A percentile compares a stretch with the other conserved stretches of the same genome.
phyloP scores from a whole-genome alignment of 441 rosid genomes.

The Erodium trifolium region DNA sequence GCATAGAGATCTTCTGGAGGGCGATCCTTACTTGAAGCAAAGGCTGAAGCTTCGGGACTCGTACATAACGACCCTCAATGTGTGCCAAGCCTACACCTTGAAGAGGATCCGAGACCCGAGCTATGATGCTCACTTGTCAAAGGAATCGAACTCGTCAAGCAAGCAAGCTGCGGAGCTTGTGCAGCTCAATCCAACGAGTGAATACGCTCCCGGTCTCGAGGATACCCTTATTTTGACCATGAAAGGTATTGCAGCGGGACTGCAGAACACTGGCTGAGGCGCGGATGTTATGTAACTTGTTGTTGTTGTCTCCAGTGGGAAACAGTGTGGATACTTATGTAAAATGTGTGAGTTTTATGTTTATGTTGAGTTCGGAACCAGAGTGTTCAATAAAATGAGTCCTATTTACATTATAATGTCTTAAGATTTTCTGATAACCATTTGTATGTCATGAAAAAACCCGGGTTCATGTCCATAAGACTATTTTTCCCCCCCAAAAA shows the following conservation, averaged over 20 bases:
- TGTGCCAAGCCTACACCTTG: slow-evolving; percentile 19
- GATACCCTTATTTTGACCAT: slow-evolving; percentile 91
- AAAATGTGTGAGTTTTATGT: background rate
- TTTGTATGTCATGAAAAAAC: too few species aligned
- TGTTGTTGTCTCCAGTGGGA: background rate
- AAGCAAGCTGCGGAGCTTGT: slow-evolving; percentile 62
- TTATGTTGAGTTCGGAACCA: too few species aligned
- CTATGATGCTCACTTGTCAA: slow-evolving; percentile 70
- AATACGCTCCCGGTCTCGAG: slow-evolving; percentile 78
- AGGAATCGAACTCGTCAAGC: slow-evolving; percentile 57
- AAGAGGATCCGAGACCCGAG: slow-evolving; percentile 73
- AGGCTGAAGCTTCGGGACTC: background rate
- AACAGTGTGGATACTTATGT: background rate
- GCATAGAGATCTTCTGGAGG: slow-evolving; percentile 85
- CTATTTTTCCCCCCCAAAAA: too few species aligned
- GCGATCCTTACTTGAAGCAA: slow-evolving; percentile 52
- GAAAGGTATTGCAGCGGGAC: slow-evolving; percentile 92
- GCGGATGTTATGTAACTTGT: background rate
- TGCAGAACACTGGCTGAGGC: slow-evolving; percentile 81
- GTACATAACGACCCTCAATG: background rate
- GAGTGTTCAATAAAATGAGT: background rate
- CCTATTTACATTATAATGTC: background rate
- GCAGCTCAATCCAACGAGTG: slow-evolving; percentile 68
- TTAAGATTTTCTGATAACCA: too few species aligned
- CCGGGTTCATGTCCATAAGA: too few species aligned